Conservation (phyloP, 257 asterid genomes). For the Solanum paucissectum region DNA sequence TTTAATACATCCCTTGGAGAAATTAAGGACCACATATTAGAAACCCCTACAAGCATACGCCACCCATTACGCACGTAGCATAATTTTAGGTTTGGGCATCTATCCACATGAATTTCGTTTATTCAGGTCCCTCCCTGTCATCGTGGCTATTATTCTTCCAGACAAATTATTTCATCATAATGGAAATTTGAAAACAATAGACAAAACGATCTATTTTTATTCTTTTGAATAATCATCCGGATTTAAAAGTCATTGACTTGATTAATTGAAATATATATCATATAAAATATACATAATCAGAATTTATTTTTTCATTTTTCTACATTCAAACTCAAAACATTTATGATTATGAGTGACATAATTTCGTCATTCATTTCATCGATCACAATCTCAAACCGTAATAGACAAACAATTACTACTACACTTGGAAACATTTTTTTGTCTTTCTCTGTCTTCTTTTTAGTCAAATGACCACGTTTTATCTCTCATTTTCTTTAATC, state of each 20-base stretch:
- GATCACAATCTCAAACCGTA: background rate
- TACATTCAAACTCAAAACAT: background rate
- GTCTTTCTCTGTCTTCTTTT: background rate
- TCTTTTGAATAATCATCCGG: background rate
- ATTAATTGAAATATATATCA: background rate
- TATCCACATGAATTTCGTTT: background rate
- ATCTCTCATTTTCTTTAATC: background rate
- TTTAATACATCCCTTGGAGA: background rate
- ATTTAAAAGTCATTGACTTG: background rate
- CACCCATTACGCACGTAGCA: background rate
- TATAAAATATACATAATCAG: background rate
- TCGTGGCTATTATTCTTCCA: background rate
- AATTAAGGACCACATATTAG: background rate
- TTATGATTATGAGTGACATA: background rate
- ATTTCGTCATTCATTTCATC: background rate
- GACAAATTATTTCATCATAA: background rate
- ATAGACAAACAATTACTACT: background rate
- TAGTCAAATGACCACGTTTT: background rate
- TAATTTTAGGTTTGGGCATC: background rate
- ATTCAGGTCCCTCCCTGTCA: background rate
- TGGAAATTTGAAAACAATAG: background rate
- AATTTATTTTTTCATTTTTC: background rate
- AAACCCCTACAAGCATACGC: background rate
- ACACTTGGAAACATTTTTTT: background rate
- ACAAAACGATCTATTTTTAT: background rate